Evolutionary conservation across 139 green algal species (phyloP).

Genomic region (Pleodorina starrii): DNA sequence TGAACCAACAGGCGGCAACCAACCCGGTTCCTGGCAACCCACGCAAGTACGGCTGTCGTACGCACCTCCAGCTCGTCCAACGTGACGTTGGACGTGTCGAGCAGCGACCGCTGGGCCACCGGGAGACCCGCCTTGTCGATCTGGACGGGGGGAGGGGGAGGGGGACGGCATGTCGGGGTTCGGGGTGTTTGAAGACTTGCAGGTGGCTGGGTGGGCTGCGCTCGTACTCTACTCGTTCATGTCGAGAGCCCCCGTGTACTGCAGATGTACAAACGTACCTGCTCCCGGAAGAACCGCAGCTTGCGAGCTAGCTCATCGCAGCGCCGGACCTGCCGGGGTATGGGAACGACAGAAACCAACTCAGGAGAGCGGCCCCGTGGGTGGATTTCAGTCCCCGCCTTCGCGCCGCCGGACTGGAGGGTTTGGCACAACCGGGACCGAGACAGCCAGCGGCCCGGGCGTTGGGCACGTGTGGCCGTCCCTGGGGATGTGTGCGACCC

Average conservation of each 20-base stretch:
- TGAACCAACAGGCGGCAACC: no score
- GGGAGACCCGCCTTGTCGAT: slow-evolving; percentile 81
- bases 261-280: no score
- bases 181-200: no score
- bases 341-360: neutral
- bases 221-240: no score
- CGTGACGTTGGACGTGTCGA: slow-evolving; percentile 39
- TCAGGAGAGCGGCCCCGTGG: neutral
- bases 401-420: neutral
- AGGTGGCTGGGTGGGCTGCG: no score
- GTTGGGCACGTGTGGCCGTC: no score
- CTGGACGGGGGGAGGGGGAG: slow-evolving; percentile 43
- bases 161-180: no score
- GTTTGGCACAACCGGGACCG: no score
- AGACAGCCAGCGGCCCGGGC: no score
- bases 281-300: slow-evolving; percentile 94
- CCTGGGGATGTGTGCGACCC: no score
- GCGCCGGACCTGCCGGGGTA: slow-evolving; percentile 89
- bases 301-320: slow-evolving; percentile 97
- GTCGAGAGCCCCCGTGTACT: no score
- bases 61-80: slow-evolving; percentile 64
- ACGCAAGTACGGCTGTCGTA: neutral
- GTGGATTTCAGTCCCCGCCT: neutral
- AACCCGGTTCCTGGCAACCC: no score
- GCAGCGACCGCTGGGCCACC: slow-evolving; percentile 1